These are phyloP conservation scores for Mortierella sp. DNA, from an alignment of 371 early-diverging fungal genomes.

Conservation along the genomic window DNA sequence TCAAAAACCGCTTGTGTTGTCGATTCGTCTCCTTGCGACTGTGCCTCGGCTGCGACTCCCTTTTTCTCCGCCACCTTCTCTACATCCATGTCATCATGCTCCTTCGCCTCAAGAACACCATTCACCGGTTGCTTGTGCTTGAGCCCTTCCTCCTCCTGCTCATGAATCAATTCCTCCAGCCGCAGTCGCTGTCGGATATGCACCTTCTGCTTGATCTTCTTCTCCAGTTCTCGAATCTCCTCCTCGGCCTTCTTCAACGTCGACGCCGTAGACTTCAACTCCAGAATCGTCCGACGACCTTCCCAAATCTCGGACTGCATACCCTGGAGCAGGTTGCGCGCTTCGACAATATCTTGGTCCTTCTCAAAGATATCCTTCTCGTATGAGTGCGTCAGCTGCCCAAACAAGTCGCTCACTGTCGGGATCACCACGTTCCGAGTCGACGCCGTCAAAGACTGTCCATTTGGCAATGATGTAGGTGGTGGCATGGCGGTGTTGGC, in stretches of 20 bases:
- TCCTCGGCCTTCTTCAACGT: constrained; percentile 33
- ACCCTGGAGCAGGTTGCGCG: constrained; percentile 40
- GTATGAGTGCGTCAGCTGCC: constrained; percentile 52
- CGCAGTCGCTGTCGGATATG: constrained; percentile 44
- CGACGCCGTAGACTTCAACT: constrained; percentile 23
- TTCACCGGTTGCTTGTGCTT: neutral
- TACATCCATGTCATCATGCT: neutral
- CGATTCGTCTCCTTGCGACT: neutral
- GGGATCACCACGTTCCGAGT: constrained; percentile 38
- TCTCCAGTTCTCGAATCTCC: constrained; percentile 36
- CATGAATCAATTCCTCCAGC: constrained; percentile 36
- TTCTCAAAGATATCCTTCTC: constrained; percentile 70
- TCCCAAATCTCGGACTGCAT: constrained; percentile 45
- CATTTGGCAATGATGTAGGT: neutral
- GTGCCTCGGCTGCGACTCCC: neutral
- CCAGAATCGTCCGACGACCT: constrained; percentile 46
- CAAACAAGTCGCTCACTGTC: constrained; percentile 49
- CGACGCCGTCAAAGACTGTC: neutral
- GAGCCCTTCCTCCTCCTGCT: constrained; percentile 23
- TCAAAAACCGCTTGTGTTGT: neutral
- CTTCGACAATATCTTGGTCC: constrained; percentile 68
- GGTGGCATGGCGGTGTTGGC: neutral
- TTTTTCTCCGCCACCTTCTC: neutral
- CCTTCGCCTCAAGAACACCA: neutral
- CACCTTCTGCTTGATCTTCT: constrained; percentile 44